These are phyloP conservation scores for Chytriomyces hyalinus DNA, from an alignment of 192 early-diverging fungal genomes.

Conservation along the genomic window DNA sequence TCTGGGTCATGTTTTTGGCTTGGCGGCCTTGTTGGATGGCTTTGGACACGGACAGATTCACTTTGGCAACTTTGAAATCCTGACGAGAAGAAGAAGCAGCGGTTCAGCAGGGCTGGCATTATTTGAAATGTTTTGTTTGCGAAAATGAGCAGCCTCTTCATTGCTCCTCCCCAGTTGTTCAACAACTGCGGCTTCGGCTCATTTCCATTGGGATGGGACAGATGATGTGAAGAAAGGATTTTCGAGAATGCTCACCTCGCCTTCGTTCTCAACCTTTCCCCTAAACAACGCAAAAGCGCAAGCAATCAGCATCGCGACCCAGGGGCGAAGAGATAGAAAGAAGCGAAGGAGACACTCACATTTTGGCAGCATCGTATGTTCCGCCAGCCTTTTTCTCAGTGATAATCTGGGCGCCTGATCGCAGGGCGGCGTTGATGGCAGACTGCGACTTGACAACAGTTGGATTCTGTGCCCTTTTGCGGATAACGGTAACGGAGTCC, in stretches of 20 bases:
- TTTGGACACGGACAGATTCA: constrained; percentile 75
- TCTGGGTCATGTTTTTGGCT: constrained; percentile 80
- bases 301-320: neutral
- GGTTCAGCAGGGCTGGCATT: neutral
- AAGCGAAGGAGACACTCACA: constrained; percentile 27
- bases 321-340: neutral
- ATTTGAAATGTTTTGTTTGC: neutral
- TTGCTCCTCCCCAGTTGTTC: neutral
- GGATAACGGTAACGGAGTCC: constrained; percentile 79
- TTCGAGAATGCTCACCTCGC: constrained; percentile 65
- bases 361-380: constrained; percentile 58
- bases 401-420: constrained; percentile 70
- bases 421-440: constrained; percentile 77
- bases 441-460: constrained; percentile 63
- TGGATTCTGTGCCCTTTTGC: constrained; percentile 70
- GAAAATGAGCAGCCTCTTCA: neutral
- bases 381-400: constrained; percentile 75
- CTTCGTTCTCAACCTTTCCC: constrained; percentile 86
- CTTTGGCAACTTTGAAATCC: constrained; percentile 60
- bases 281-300: neutral
- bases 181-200: neutral
- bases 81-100: constrained; percentile 4
- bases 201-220: neutral
- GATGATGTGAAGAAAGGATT: neutral
- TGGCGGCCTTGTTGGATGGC: constrained; percentile 83